Evolutionary conservation across 331 rosid genomes (phyloP).

Genomic region (Arachis monticola): DNA sequence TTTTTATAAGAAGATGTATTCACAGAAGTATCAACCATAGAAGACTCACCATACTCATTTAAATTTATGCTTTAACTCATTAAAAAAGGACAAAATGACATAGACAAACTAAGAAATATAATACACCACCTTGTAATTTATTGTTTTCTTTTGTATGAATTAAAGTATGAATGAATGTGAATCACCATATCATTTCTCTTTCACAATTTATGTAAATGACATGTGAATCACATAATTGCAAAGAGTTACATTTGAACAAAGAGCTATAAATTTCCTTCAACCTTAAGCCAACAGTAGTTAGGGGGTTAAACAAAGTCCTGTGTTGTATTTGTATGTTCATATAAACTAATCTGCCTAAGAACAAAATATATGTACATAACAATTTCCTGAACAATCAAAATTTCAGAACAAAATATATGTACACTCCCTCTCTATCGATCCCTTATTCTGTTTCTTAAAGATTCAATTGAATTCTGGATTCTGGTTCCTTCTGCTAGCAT

Average conservation of each 20-base stretch:
- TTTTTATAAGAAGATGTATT: no score
- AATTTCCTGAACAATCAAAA: constrained; percentile 33
- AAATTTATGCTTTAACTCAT: no score
- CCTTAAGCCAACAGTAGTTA: not conserved
- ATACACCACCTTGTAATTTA: no score
- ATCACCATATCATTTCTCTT: not conserved
- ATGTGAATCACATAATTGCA: not conserved
- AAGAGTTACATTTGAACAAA: not conserved
- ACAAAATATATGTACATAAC: constrained; percentile 39
- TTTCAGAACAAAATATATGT: constrained; percentile 4
- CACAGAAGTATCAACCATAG: no score
- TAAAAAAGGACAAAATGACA: no score
- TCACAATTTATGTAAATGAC: not conserved
- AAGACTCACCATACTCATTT: no score
- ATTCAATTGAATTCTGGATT: constrained; percentile 62
- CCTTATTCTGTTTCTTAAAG: constrained; percentile 56
- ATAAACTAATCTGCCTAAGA: constrained; percentile 19
- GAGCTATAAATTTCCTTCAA: not conserved
- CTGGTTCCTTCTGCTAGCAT: constrained; percentile 62
- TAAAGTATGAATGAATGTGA: no score
- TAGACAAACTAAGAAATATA: no score
- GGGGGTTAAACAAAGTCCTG: no score
- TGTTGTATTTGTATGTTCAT: not conserved
- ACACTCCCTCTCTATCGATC: constrained; percentile 42
- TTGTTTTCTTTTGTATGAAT: no score